Conservation (phyloP, 805 yeast species). For the Clavispora fructus region DNA sequence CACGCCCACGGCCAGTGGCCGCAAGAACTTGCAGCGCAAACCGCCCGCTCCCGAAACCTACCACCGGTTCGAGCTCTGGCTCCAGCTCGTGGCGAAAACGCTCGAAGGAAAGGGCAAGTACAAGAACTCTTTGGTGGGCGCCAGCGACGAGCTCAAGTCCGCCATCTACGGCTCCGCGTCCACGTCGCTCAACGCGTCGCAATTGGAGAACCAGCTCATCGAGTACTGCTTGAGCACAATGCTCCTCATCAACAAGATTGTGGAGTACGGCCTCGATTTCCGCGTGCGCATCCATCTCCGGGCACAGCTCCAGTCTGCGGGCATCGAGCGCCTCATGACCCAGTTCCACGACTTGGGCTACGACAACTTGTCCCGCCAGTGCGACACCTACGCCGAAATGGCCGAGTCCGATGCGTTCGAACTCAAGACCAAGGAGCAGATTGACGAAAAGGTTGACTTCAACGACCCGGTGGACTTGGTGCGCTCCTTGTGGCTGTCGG, state of each 20-base stretch:
- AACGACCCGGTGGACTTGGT: constrained; percentile 71
- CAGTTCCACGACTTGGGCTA: constrained; percentile 38
- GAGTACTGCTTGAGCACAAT: constrained; percentile 72
- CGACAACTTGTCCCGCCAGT: constrained; percentile 60
- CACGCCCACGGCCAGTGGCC: constrained; percentile 11
- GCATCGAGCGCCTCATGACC: constrained; percentile 15
- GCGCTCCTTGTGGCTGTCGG: constrained; percentile 50
- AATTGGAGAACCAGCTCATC: constrained; percentile 55
- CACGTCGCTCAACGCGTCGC: constrained; percentile 35
- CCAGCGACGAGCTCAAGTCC: constrained; percentile 68
- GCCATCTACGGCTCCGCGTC: constrained; percentile 13
- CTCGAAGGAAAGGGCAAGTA: constrained; percentile 78
- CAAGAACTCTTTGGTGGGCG: constrained; percentile 88
- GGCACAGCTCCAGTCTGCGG: constrained; percentile 33
- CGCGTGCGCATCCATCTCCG: constrained; percentile 54
- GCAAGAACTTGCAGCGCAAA: constrained; percentile 28
- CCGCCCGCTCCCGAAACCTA: constrained; percentile 32
- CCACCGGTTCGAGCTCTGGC: constrained; percentile 67
- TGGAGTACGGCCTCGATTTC: constrained; percentile 40
- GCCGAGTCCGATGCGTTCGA: constrained; percentile 54
- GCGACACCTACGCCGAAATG: constrained; percentile 52
- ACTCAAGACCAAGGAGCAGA: constrained; percentile 25
- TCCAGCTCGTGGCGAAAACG: constrained; percentile 57
- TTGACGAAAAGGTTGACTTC: constrained; percentile 47
- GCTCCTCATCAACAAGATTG: constrained; percentile 63